Evolutionary conservation across 2,329 filamentous ascomycete species (phyloP).

Genomic region (Aspergillus candidus): DNA sequence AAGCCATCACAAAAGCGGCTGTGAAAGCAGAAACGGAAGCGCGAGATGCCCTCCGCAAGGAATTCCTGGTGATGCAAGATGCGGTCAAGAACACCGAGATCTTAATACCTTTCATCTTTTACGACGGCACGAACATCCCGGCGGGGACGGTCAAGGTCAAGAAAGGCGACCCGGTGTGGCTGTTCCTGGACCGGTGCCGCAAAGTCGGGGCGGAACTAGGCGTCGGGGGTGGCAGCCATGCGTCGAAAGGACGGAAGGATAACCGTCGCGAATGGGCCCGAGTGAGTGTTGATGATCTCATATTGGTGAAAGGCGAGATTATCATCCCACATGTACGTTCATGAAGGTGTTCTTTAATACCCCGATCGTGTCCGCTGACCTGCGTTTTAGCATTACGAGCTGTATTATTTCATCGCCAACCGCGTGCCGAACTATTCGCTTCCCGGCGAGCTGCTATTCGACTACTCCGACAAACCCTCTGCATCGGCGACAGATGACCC

Average conservation of each 20-base stretch:
- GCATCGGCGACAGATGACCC: constrained; percentile 31
- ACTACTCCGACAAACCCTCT: constrained; percentile 54
- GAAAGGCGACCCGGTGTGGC: constrained; percentile 89
- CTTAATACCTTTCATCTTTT: constrained; percentile 90
- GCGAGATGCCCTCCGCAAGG: constrained; percentile 65
- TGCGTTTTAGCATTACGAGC: constrained; percentile 74
- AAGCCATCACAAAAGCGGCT: constrained; percentile 67
- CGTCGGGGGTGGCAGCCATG: constrained; percentile 56
- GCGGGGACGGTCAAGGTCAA: constrained; percentile 79
- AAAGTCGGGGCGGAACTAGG: constrained; percentile 82
- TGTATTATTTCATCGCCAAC: constrained; percentile 95
- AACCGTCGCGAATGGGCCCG: constrained; percentile 80
- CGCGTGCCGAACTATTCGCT: constrained; percentile 57
- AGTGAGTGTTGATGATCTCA: constrained; percentile 89
- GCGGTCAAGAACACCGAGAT: constrained; percentile 85
- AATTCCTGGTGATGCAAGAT: constrained; percentile 79
- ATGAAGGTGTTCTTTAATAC: background rate
- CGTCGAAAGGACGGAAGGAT: constrained; percentile 46
- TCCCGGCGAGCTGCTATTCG: constrained; percentile 71
- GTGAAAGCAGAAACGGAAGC: constrained; percentile 73
- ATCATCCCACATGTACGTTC: constrained; percentile 86
- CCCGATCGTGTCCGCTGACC: constrained; percentile 7
- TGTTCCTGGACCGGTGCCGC: constrained; percentile 84
- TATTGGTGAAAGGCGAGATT: constrained; percentile 82
- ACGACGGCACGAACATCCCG: constrained; percentile 85